Conservation (phyloP, 257 asterid genomes). For the Dorcoceras hygrometricum region DNA sequence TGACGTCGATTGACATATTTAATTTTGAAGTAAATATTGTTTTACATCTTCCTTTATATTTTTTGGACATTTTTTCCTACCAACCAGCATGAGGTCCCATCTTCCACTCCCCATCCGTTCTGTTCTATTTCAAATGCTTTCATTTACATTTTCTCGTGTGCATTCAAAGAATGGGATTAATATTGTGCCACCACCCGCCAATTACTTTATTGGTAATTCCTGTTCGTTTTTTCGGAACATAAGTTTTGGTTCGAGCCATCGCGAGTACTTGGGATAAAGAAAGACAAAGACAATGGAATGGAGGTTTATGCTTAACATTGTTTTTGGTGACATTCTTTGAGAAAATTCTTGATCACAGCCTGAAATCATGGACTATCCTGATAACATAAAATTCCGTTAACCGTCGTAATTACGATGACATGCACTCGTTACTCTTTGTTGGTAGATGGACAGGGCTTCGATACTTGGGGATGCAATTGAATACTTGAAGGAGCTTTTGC, state of each 20-base stretch:
- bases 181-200: background rate
- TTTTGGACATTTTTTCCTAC: background rate
- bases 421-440: conserved; percentile 3
- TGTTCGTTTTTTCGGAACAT: background rate
- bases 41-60: background rate
- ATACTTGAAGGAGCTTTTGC: conserved; percentile 15
- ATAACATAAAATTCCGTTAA: background rate
- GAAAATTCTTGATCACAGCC: background rate
- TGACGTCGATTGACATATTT: conserved; percentile 9
- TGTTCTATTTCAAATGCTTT: background rate
- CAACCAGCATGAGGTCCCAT: background rate
- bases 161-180: no score
- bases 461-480: conserved; percentile 21
- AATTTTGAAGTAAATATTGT: background rate
- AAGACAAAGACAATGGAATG: no score
- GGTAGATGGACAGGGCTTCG: conserved; percentile 22
- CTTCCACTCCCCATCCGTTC: background rate
- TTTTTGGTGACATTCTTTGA: background rate
- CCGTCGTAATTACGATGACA: background rate
- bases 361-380: background rate
- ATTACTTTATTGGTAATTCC: background rate
- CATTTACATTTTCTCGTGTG: background rate
- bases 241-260: background rate
- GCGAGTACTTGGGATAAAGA: background rate
- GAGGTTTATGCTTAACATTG: background rate